Evolutionary conservation across 352 stramenopile species (phyloP).

Genomic region (Pythium apleroticum): DNA sequence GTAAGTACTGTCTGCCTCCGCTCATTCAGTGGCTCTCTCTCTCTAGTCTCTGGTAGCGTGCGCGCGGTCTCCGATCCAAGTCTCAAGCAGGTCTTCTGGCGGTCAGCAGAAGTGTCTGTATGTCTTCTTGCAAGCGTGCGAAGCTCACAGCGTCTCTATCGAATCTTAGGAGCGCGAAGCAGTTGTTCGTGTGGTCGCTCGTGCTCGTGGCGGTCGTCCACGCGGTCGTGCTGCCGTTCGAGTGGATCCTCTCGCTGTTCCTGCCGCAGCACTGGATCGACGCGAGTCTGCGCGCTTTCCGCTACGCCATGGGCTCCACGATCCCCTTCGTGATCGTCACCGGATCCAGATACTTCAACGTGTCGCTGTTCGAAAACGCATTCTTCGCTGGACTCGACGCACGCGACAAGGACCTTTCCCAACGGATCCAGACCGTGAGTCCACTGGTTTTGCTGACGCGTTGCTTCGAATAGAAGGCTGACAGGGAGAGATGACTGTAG

Average conservation of each 20-base stretch:
- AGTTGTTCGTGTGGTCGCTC: constrained; percentile 50
- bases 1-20: no score
- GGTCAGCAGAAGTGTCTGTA: constrained; percentile 10
- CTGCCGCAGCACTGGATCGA: constrained; percentile 43
- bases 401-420: constrained; percentile 40
- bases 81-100: constrained; percentile 54
- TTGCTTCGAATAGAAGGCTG: no score
- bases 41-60: constrained; percentile 25
- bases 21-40: neutral
- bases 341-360: constrained; percentile 53
- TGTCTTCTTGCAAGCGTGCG: constrained; percentile 1
- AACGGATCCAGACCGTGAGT: constrained; percentile 42
- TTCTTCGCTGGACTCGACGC: constrained; percentile 64
- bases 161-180: constrained; percentile 42
- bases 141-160: constrained; percentile 12
- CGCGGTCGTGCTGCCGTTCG: constrained; percentile 50
- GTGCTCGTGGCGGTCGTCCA: constrained; percentile 53
- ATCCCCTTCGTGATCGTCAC: constrained; percentile 61
- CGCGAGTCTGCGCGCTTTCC: constrained; percentile 47
- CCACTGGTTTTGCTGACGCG: neutral
- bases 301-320: constrained; percentile 45
- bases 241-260: constrained; percentile 54
- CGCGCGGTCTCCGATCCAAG: constrained; percentile 43
- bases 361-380: constrained; percentile 64
- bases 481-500: constrained; percentile 10